Conservation (phyloP, 768 basidiomycete species). For the Russula virescens region DNA sequence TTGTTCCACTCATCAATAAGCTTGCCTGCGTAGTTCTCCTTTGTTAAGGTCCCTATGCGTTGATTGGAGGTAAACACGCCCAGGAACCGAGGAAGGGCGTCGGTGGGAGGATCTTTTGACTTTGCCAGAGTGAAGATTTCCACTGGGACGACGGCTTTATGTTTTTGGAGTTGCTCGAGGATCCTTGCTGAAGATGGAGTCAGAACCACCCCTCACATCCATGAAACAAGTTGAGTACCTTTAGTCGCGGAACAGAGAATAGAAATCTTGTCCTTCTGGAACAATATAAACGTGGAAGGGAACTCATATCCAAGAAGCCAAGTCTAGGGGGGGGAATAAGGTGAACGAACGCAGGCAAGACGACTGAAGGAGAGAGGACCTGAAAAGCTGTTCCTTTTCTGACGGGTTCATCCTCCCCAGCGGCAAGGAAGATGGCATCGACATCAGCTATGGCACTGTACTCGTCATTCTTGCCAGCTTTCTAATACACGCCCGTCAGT, state of each 20-base stretch:
- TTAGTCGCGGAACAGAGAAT: constrained; percentile 87
- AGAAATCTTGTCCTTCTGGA: constrained; percentile 67
- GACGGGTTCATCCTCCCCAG: constrained; percentile 88
- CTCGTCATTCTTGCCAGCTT: constrained; percentile 63
- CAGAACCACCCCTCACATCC: neutral
- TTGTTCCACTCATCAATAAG: constrained; percentile 82
- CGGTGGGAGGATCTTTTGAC: constrained; percentile 69
- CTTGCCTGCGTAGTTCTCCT: constrained; percentile 84
- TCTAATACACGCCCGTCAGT: constrained; percentile 35
- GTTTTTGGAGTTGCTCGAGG: constrained; percentile 66
- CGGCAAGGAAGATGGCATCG: constrained; percentile 64
- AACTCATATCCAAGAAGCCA: constrained; percentile 98
- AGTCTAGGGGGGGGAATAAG: constrained; percentile 47
- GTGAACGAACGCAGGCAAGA: constrained; percentile 10
- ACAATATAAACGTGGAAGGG: constrained; percentile 85
- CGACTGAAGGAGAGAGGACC: constrained; percentile 40
- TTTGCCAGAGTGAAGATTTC: constrained; percentile 77
- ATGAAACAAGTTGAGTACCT: constrained; percentile 43
- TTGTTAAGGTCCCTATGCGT: constrained; percentile 69
- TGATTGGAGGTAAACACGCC: constrained; percentile 53
- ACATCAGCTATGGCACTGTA: constrained; percentile 59
- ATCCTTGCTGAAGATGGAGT: constrained; percentile 61
- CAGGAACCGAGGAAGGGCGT: constrained; percentile 66
- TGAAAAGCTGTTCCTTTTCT: constrained; percentile 90
- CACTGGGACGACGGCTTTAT: constrained; percentile 52